Base-by-base conservation (phyloP, 2,329 filamentous ascomycete species). In the Talaromyces rugulosus region DNA sequence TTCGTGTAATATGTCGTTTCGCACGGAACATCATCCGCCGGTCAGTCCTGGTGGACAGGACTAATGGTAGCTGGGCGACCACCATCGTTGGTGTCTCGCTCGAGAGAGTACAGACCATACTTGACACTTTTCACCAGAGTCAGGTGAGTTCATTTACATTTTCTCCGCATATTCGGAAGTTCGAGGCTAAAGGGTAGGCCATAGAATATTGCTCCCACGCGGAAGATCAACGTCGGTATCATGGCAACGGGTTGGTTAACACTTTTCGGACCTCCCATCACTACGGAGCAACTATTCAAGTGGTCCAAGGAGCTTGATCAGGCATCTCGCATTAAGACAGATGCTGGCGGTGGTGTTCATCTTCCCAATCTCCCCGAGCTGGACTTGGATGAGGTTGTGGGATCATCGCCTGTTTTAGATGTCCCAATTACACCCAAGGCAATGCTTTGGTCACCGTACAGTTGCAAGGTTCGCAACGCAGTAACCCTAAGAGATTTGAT, bases 41-140 rank as follows among this genome's bases (percentile, higher is more conserved):
- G 16, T 40, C 55, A 27, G 16, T 57, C 28, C 31, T 57, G 6
- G 33, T 57, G 18, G 55, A 57, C 33, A 30, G 33, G 31, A 40
- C 55, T 12, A 28, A 57, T 57, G 55, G 55, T n/a, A 57, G 28
- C 33, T 57, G 55, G 55, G 55, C 55, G 30, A 57, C 55, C 23
- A 57, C 55, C 23, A 31, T 57, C 33, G 55, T 57, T 36, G 55
- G 34, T 23, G 18, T 57, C 9, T 23, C 55, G 2, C 30, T 4
- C 7, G n/a, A 44, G 23, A 4, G 11, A 12, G 55, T 57, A 11
- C 55, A 57, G 23, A 11, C 55, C 16, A 57, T 57, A 23, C 55
- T 57, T n/a, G 55, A 57, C 18, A 34, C 14, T n/a, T 57, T 57
- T 34, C 55, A 57, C 16, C 55, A 44, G 18, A 57, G 55, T 42